Evolutionary conservation across 495 filamentous ascomycete species (phyloP), one percentile per base, ranked within the genome.

Genomic region (Hamigera avellanea): DNA sequence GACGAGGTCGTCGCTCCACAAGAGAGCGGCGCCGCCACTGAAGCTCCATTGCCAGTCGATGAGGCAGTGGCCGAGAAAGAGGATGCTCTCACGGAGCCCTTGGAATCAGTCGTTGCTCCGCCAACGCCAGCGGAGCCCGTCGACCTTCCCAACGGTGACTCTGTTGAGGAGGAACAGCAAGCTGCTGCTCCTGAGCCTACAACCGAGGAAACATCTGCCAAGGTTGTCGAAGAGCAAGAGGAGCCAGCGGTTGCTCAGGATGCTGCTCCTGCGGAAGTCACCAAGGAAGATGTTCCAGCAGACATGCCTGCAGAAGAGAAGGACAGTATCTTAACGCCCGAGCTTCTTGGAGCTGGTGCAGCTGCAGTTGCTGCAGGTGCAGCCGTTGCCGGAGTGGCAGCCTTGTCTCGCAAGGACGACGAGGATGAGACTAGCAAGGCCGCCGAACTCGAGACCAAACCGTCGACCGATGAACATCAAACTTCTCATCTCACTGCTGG

Each of bases 331-430:
- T 14, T 56, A 8, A 50, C 45, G 5, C 32, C 57, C 10, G 50
- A 53, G 27, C 18, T 51, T 15, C 23, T 61, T 19, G 53, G 32
- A n/a, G 55, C 48, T 21, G 46, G 49, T 26, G 52, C 49, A 29
- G 55, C 47, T 27, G 43, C 52, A 19, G 49, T 42, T 18, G 51
- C 47, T 21, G 51, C 44, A 25, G 51, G 48, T 36, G 46, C 32
- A 18, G 32, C 38, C 5, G 26, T 42, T 3, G 38, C 30, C 32
- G 45, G 36, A 18, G 44, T 49, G 3, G 40, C 48, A 0, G 43
- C 45, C 17, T 35, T 35, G n/a, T 26, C 45, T n/a, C 38, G 50
- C 7, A 29, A 47, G 15, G 30, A 46, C 25, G 37, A 37, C 7
- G 32, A 47, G 15, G 30, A 46, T 21, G 37, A 37, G 21, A 14